Conservation (phyloP, 805 yeast species). For the Kodamaea leandrae region DNA sequence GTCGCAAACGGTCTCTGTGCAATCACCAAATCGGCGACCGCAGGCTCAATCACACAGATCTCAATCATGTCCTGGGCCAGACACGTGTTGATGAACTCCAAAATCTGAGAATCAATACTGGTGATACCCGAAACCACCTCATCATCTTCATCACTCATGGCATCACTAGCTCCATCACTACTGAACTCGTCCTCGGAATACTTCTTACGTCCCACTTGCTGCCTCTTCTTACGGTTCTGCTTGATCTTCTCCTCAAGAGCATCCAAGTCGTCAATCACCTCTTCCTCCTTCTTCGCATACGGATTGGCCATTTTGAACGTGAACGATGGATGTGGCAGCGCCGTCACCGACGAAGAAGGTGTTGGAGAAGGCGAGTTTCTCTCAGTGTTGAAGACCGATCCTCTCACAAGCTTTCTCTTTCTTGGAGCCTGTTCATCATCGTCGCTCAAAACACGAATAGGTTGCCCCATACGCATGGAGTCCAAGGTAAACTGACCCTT, state of each 20-base stretch:
- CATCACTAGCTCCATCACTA: constrained; percentile 48
- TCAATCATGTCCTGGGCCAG: constrained; percentile 74
- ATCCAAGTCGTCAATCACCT: constrained; percentile 34
- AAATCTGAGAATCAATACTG: constrained; percentile 60
- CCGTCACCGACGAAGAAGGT: not conserved
- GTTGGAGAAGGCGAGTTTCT: not conserved
- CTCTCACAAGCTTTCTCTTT: constrained; percentile 38
- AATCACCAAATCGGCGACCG: constrained; percentile 62
- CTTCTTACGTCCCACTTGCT: constrained; percentile 11
- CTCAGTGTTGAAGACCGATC: constrained; percentile 17
- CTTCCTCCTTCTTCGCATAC: constrained; percentile 16
- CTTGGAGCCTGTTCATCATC: constrained; percentile 21
- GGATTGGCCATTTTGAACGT: constrained; percentile 4
- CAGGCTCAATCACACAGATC: constrained; percentile 67
- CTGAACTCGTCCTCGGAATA: constrained; percentile 39
- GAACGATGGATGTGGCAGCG: not conserved
- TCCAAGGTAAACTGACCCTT: constrained; percentile 33
- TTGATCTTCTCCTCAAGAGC: constrained; percentile 37
- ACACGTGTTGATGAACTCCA: constrained; percentile 78
- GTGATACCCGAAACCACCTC: constrained; percentile 36
- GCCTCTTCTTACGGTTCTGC: constrained; percentile 24
- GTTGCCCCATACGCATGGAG: constrained; percentile 9
- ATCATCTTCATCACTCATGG: constrained; percentile 47
- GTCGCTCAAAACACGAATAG: constrained; percentile 6
- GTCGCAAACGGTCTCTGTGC: constrained; percentile 65